These are phyloP conservation scores for Pichia eremophila DNA, from an alignment of 805 yeast genomes.

Conservation along the genomic window DNA sequence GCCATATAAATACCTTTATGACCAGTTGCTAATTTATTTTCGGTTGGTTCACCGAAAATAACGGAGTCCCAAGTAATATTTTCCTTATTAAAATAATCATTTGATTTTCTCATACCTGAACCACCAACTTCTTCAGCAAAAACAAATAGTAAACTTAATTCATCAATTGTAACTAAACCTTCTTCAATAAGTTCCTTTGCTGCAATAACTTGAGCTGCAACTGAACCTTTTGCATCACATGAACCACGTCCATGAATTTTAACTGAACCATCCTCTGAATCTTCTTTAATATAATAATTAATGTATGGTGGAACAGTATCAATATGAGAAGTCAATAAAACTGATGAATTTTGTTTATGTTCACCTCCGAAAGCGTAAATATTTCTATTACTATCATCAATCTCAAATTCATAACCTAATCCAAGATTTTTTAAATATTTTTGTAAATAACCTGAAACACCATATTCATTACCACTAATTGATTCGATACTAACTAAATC, in stretches of 20 bases:
- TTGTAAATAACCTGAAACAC: slow-evolving; percentile 31
- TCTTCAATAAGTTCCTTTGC: slow-evolving; percentile 35
- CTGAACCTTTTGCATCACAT: slow-evolving; percentile 63
- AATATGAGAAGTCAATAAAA: slow-evolving; percentile 50
- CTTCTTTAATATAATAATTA: slow-evolving; percentile 31
- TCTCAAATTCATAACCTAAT: slow-evolving; percentile 41
- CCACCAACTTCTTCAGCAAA: slow-evolving; percentile 70
- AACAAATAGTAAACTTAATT: slow-evolving; percentile 49
- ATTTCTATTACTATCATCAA: slow-evolving; percentile 18
- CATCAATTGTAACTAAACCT: slow-evolving; percentile 39
- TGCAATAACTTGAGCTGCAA: slow-evolving; percentile 53
- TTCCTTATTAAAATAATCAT: slow-evolving; percentile 25
- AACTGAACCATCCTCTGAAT: slow-evolving; percentile 25
- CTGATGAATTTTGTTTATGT: slow-evolving; percentile 32
- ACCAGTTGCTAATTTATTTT: slow-evolving; percentile 55
- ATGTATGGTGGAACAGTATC: slow-evolving; percentile 67
- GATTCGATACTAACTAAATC: slow-evolving; percentile 28
- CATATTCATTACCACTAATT: slow-evolving; percentile 26
- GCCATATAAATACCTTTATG: slow-evolving; percentile 52
- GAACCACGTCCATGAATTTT: slow-evolving; percentile 58
- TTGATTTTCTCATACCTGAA: slow-evolving; percentile 46
- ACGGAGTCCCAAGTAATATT: slow-evolving; percentile 45
- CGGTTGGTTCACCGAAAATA: slow-evolving; percentile 72
- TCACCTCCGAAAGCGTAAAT: slow-evolving; percentile 48
- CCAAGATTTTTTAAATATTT: slow-evolving; percentile 33